These are phyloP conservation scores for Phascolomyces articulosus DNA, from an alignment of 371 early-diverging fungal genomes.

Conservation along the genomic window DNA sequence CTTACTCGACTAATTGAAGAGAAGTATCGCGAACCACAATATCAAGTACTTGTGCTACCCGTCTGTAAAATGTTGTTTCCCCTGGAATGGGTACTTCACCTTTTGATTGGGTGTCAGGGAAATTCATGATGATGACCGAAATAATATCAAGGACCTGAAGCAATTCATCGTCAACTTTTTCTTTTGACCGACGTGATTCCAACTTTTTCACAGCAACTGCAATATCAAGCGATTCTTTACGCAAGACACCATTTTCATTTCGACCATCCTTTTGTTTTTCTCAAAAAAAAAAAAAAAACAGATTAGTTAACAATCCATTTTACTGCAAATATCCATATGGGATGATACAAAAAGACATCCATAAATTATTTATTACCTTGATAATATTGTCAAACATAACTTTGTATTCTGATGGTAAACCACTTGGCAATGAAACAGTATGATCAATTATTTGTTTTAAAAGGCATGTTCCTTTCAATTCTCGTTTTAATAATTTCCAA, in stretches of 20 bases:
- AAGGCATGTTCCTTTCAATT: background rate
- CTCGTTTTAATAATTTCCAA: background rate
- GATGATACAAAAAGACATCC: background rate
- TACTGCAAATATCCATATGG: no score
- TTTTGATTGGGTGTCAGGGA: background rate
- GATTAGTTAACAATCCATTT: background rate
- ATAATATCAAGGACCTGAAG: slow-evolving; percentile 8
- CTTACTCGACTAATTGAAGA: slow-evolving; percentile 8
- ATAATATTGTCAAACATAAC: slow-evolving; percentile 1
- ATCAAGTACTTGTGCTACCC: slow-evolving; percentile 5
- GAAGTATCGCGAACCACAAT: slow-evolving; percentile 1
- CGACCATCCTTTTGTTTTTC: background rate
- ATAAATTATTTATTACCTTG: background rate
- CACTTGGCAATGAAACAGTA: background rate
- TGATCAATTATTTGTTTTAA: background rate
- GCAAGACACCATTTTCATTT: background rate
- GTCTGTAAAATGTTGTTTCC: slow-evolving; percentile 9
- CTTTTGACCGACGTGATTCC: background rate
- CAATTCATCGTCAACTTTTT: background rate
- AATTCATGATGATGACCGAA: background rate
- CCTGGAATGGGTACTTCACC: background rate
- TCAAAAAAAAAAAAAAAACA: no score
- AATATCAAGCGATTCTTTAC: background rate
- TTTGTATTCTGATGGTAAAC: background rate
- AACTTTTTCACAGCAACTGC: background rate